phyloP scores from a whole-genome alignment of 1,139 yeast species.

The Blastobotrys elegans region DNA sequence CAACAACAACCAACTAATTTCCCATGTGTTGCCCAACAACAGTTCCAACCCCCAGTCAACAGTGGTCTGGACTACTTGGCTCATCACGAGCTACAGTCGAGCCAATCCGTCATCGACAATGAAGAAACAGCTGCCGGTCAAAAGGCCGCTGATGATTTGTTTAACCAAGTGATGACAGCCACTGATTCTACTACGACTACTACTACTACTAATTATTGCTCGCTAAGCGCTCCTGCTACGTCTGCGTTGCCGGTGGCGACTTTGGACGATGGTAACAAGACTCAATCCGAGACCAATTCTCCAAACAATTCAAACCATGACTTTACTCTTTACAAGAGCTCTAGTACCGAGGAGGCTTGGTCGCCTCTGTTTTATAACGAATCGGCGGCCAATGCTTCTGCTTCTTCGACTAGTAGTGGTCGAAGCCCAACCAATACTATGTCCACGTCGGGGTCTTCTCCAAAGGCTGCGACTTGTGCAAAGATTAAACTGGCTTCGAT shows the following conservation, averaged over 20 bases:
- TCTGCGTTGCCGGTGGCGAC: conserved; percentile 2
- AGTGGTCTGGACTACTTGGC: neutral
- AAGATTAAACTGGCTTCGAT: neutral
- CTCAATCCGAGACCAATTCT: conserved; percentile 6
- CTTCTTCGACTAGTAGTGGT: neutral
- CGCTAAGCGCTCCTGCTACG: conserved; percentile 8
- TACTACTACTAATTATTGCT: neutral
- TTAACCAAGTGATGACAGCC: neutral
- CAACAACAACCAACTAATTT: neutral
- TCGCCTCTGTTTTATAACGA: conserved; percentile 12
- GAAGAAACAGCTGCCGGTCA: neutral
- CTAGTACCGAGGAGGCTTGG: conserved; percentile 7
- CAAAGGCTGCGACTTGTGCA: neutral
- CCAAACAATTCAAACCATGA: neutral
- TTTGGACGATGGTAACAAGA: neutral
- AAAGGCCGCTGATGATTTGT: neutral
- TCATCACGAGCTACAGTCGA: too few species aligned
- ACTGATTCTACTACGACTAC: neutral
- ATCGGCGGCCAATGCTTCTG: neutral
- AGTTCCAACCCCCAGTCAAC: neutral
- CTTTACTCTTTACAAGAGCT: neutral
- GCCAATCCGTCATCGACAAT: too few species aligned
- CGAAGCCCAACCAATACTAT: neutral
- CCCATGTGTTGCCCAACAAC: conserved; percentile 5
- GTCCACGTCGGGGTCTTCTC: conserved; percentile 4